These are phyloP conservation scores for Closterium sp. DNA, from an alignment of 139 green algal species.

Conservation along the genomic window DNA sequence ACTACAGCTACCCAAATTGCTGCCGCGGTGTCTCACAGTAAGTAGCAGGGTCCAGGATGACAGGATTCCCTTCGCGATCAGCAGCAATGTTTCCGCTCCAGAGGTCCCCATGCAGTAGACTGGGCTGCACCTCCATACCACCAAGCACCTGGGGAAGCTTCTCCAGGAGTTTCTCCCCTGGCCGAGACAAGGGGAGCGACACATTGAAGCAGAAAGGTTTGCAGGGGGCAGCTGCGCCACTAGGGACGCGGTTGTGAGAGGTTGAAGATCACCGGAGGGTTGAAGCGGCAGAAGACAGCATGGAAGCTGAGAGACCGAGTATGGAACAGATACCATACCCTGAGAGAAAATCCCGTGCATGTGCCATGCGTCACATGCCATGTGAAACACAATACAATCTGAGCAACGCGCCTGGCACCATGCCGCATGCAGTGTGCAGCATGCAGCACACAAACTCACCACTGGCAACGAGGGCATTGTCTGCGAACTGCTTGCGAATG, in stretches of 20 bases:
- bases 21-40: slow-evolving; percentile 70
- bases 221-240: not conserved
- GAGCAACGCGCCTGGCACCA: not conserved
- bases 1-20: no score
- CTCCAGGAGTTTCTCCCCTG: slow-evolving; percentile 62
- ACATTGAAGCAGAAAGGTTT: not conserved
- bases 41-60: slow-evolving; percentile 79
- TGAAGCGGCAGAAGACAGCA: no score
- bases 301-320: no score
- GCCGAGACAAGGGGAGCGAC: not conserved
- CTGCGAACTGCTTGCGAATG: slow-evolving; percentile 32
- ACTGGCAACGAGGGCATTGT: slow-evolving; percentile 41
- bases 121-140: slow-evolving; percentile 68
- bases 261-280: no score
- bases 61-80: slow-evolving; percentile 63
- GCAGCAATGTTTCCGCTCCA: slow-evolving; percentile 93
- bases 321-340: no score
- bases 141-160: slow-evolving; percentile 80
- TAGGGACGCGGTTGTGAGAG: no score
- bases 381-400: slow-evolving; percentile 13
- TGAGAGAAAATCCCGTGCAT: no score
- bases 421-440: not conserved
- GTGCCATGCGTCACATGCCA: not conserved
- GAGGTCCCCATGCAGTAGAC: slow-evolving; percentile 91
- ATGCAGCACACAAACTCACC: slow-evolving; percentile 6